Evolutionary conservation across 225 moss, liverwort and hornwort species (phyloP).

Genomic region (Straminergon stramineum): DNA sequence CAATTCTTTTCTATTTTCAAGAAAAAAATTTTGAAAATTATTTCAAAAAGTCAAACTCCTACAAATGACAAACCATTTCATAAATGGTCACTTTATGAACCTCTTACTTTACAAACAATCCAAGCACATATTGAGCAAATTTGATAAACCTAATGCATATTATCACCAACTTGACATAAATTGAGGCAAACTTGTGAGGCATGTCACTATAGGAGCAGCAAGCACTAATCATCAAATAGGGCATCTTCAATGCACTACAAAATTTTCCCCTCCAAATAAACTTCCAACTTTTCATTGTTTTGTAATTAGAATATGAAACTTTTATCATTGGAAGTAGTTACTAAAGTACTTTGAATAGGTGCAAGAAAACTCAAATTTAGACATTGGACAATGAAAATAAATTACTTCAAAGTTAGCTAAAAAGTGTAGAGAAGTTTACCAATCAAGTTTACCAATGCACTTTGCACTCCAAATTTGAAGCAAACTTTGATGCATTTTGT

Average conservation of each 20-base stretch:
- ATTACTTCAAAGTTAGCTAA: background rate
- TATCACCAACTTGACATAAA: background rate
- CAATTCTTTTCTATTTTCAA: background rate
- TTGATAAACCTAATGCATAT: rapidly evolving
- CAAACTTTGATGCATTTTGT: background rate
- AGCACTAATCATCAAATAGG: rapidly evolving
- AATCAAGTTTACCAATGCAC: background rate
- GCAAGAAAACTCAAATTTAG: background rate
- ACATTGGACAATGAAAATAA: rapidly evolving
- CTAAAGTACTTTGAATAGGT: background rate
- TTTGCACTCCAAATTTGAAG: background rate
- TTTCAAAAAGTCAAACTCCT: too few relatives aligned
- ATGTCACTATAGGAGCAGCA: rapidly evolving
- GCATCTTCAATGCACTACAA: rapidly evolving
- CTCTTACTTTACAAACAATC: rapidly evolving
- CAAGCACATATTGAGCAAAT: background rate
- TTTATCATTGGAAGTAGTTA: rapidly evolving
- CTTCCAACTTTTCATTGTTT: background rate
- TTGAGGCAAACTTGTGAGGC: rapidly evolving
- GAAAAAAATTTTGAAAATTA: too few relatives aligned
- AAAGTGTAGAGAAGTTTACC: background rate
- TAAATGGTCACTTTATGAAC: background rate
- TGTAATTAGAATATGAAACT: background rate
- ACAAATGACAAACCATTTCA: rapidly evolving
- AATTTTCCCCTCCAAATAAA: rapidly evolving